Percentiles rank a stretch among this genome's conserved stretches.
These are phyloP conservation scores for Citrullus amarus DNA, from an alignment of 306 rosid genomes.

Conservation along the genomic window DNA sequence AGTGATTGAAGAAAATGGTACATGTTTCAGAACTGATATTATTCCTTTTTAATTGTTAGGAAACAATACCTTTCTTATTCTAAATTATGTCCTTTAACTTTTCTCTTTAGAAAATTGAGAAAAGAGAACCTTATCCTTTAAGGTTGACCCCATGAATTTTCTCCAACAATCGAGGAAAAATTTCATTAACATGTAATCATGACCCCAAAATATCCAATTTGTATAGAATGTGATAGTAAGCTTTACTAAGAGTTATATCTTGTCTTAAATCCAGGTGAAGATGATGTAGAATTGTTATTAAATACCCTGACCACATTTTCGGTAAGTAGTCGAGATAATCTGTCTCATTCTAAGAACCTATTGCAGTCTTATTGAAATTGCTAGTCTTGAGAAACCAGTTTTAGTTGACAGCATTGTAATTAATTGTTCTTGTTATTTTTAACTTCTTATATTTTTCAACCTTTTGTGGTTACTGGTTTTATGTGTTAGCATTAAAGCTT, in stretches of 20 bases:
- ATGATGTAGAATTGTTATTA: conserved; percentile 49
- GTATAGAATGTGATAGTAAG: conserved; percentile 1
- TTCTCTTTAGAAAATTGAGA: neutral
- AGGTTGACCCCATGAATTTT: neutral
- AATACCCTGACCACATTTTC: conserved; percentile 50
- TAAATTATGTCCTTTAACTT: neutral
- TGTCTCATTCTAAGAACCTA: neutral
- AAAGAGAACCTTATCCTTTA: neutral
- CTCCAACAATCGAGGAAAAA: neutral
- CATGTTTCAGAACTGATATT: neutral
- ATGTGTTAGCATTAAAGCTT: neutral
- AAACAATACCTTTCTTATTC: neutral
- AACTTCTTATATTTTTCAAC: neutral
- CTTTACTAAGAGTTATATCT: conserved; percentile 9
- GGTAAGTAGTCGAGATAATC: conserved; percentile 33
- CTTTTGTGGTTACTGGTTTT: neutral
- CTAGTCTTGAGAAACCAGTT: neutral
- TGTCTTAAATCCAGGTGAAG: conserved; percentile 55
- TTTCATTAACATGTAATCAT: neutral
- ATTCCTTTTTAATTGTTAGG: neutral
- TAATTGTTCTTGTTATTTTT: neutral
- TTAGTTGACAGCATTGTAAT: neutral
- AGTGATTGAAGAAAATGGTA: conserved; percentile 81
- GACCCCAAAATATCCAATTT: neutral
- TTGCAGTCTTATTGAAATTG: neutral